Evolutionary conservation across 2,329 filamentous ascomycete genomes (phyloP).

Genomic region (Pseudocercospora macadamiae): DNA sequence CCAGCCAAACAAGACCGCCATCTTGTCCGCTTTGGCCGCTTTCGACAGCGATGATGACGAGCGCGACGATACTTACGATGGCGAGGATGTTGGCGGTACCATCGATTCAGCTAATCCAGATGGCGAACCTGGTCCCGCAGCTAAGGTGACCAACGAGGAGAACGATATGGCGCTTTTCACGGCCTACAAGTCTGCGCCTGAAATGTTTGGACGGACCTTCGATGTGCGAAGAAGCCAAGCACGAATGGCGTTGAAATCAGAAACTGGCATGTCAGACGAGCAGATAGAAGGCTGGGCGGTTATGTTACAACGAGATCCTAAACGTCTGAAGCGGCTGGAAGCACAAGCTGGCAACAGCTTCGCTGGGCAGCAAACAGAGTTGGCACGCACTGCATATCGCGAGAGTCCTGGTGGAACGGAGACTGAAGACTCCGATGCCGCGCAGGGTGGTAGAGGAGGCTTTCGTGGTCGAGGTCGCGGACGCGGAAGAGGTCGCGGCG

Average conservation of each 20-base stretch:
- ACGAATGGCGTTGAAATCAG: constrained; percentile 67
- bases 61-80: constrained; percentile 94
- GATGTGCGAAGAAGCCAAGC: constrained; percentile 67
- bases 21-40: constrained; percentile 80
- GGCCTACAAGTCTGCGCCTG: constrained; percentile 67
- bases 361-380: constrained; percentile 64
- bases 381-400: constrained; percentile 69
- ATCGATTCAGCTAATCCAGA: constrained; percentile 65
- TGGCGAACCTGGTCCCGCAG: constrained; percentile 55
- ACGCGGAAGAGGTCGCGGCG: constrained; percentile 41
- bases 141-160: constrained; percentile 34
- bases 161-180: constrained; percentile 75
- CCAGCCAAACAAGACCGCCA: constrained; percentile 78
- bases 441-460: constrained; percentile 44
- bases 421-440: constrained; percentile 59
- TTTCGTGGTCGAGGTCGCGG: constrained; percentile 54
- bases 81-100: constrained; percentile 85
- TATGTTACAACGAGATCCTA: constrained; percentile 76
- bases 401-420: constrained; percentile 57
- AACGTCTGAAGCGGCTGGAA: constrained; percentile 70
- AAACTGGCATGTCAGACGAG: constrained; percentile 90
- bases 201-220: constrained; percentile 71
- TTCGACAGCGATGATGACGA: constrained; percentile 97
- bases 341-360: constrained; percentile 65
- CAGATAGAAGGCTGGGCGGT: constrained; percentile 91